Evolutionary conservation across 345 rosid species (phyloP).

Genomic region (Cochlearia excelsa): DNA sequence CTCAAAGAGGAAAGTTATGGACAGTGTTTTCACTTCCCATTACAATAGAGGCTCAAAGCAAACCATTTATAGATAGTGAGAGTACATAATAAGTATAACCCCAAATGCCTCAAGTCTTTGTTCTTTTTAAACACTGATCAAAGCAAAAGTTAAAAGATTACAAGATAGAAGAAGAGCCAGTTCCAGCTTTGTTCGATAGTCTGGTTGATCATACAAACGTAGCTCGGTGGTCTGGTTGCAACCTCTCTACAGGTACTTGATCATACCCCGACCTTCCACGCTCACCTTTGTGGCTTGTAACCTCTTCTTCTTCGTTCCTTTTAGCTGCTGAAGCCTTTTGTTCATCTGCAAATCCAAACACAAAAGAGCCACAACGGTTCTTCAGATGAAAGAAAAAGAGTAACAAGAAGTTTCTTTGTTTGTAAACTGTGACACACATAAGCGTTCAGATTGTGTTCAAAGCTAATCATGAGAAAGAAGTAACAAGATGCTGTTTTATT

Average conservation of each 20-base stretch:
- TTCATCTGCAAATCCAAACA: constrained; percentile 63
- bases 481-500: constrained; percentile 5
- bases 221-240: constrained; percentile 12
- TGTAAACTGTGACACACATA: neutral
- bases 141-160: constrained; percentile 13
- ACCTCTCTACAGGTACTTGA: constrained; percentile 63
- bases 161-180: constrained; percentile 25
- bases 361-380: constrained; percentile 4
- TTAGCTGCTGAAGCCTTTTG: constrained; percentile 92
- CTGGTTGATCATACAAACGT: neutral
- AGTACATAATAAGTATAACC: constrained; percentile 20
- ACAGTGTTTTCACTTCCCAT: constrained; percentile 14
- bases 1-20: too few species aligned
- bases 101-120: constrained; percentile 22
- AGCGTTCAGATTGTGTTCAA: constrained; percentile 2
- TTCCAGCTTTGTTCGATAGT: constrained; percentile 1
- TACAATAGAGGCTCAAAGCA: constrained; percentile 20
- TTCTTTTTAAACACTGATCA: constrained; percentile 19
- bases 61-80: constrained; percentile 1
- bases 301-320: constrained; percentile 89
- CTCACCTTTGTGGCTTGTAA: constrained; percentile 89
- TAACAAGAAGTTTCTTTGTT: constrained; percentile 3
- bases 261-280: constrained; percentile 97
- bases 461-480: neutral
- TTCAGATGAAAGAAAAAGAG: neutral